phyloP scores from a whole-genome alignment of 2,329 filamentous ascomycete species.

The Podosphaera aphanis region DNA sequence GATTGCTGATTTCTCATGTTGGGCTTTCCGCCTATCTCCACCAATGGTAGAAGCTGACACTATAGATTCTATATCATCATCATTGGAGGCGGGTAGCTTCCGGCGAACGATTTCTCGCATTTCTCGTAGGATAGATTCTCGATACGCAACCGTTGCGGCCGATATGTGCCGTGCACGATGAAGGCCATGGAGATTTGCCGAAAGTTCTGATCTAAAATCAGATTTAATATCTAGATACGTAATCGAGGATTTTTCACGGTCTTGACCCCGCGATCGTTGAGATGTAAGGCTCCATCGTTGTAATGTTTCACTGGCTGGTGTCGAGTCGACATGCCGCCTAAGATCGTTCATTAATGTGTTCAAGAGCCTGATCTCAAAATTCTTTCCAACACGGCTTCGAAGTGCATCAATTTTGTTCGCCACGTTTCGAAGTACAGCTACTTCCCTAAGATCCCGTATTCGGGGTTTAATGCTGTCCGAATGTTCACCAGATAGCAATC shows the following conservation, averaged over 20 bases:
- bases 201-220: constrained; percentile 42
- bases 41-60: constrained; percentile 60
- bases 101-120: constrained; percentile 65
- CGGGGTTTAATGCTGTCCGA: neutral
- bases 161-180: constrained; percentile 45
- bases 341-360: constrained; percentile 58
- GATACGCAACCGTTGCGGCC: constrained; percentile 60
- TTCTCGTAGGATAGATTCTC: constrained; percentile 65
- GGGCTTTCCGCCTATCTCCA: constrained; percentile 36
- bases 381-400: constrained; percentile 61
- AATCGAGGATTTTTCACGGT: constrained; percentile 44
- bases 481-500: constrained; percentile 49
- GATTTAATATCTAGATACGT: constrained; percentile 56
- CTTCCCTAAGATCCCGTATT: constrained; percentile 35
- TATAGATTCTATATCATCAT: constrained; percentile 71
- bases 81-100: constrained; percentile 73
- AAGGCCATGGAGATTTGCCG: constrained; percentile 53
- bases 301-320: constrained; percentile 50
- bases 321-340: constrained; percentile 51
- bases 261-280: constrained; percentile 45
- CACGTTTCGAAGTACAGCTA: constrained; percentile 61
- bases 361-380: constrained; percentile 63
- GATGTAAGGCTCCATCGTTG: constrained; percentile 66
- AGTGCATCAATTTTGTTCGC: constrained; percentile 54
- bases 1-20: constrained; percentile 68